Conservation (phyloP, 2,329 filamentous ascomycete species). For the Penicillium sp. region DNA sequence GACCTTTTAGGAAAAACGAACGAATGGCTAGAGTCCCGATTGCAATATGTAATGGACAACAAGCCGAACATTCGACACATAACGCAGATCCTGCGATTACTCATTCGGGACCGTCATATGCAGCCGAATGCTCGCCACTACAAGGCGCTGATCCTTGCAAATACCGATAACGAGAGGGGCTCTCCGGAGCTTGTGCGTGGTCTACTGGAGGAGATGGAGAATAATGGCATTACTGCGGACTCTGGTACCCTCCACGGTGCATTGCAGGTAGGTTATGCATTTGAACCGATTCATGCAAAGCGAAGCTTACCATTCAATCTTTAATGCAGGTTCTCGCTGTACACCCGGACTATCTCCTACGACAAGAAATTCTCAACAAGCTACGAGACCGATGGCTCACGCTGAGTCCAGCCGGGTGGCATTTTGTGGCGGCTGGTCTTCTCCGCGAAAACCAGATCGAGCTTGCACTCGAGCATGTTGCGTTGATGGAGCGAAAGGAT, state of each 20-base stretch:
- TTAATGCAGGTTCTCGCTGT: constrained; percentile 63
- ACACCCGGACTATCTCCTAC: constrained; percentile 80
- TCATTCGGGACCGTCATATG: constrained; percentile 39
- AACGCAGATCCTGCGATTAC: constrained; percentile 35
- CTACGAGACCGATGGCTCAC: constrained; percentile 66
- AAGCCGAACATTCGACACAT: constrained; percentile 27
- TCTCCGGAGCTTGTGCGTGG: constrained; percentile 62
- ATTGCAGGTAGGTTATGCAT: constrained; percentile 55
- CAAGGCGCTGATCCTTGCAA: constrained; percentile 70
- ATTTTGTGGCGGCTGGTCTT: constrained; percentile 69
- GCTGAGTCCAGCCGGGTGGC: constrained; percentile 60
- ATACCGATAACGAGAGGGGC: constrained; percentile 62
- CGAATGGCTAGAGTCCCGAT: constrained; percentile 27
- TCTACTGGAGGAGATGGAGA: constrained; percentile 71
- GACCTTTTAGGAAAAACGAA: constrained; percentile 14
- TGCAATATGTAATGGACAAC: constrained; percentile 27
- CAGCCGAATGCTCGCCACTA: constrained; percentile 53
- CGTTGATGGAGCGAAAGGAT: constrained; percentile 60
- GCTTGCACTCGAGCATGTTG: constrained; percentile 68
- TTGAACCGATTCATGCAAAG: background rate
- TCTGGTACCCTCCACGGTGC: constrained; percentile 67
- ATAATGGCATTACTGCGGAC: constrained; percentile 61
- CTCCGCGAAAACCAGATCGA: constrained; percentile 82
- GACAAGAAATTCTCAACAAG: constrained; percentile 66
- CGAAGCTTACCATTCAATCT: background rate